phyloP scores from a whole-genome alignment of 2,329 filamentous ascomycete species.

The Epichloe sylvatica region DNA sequence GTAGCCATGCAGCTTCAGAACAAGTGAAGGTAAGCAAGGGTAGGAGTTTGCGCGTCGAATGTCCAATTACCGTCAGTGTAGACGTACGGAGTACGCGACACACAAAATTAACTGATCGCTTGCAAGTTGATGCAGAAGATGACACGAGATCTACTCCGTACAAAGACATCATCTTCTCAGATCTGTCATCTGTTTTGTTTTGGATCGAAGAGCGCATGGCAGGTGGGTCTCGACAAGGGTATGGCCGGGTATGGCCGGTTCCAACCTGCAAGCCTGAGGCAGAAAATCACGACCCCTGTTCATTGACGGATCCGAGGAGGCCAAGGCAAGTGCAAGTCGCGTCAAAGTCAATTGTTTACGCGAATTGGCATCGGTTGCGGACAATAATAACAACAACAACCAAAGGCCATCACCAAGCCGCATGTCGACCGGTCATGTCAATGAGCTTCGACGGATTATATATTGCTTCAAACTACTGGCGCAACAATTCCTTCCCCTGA shows the following conservation, averaged over 20 bases:
- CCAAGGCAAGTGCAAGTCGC: neutral
- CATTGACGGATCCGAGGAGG: neutral
- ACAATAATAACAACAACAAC: constrained; percentile 10
- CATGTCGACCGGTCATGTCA: constrained; percentile 9
- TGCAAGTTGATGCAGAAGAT: too few species aligned
- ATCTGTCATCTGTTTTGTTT: neutral
- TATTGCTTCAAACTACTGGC: constrained; percentile 3
- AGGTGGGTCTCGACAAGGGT: neutral
- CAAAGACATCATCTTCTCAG: too few species aligned
- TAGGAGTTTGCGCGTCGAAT: too few species aligned
- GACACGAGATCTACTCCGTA: too few species aligned
- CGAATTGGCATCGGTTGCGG: neutral
- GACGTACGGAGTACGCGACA: too few species aligned
- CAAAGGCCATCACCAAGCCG: constrained; percentile 12
- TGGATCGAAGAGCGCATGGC: neutral
- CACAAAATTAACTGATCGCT: too few species aligned
- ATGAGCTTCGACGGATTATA: constrained; percentile 9
- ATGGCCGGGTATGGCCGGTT: neutral
- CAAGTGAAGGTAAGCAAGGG: too few species aligned
- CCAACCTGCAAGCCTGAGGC: constrained; percentile 2
- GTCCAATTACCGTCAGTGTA: too few species aligned
- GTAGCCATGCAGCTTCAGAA: too few species aligned
- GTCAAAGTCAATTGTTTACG: constrained; percentile 16
- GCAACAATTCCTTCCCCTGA: constrained; percentile 6
- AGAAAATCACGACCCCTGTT: constrained; percentile 3